Evolutionary conservation across 768 basidiomycete species (phyloP), one percentile per base, ranked within the genome.

Genomic region (Tephrocybe sp.): DNA sequence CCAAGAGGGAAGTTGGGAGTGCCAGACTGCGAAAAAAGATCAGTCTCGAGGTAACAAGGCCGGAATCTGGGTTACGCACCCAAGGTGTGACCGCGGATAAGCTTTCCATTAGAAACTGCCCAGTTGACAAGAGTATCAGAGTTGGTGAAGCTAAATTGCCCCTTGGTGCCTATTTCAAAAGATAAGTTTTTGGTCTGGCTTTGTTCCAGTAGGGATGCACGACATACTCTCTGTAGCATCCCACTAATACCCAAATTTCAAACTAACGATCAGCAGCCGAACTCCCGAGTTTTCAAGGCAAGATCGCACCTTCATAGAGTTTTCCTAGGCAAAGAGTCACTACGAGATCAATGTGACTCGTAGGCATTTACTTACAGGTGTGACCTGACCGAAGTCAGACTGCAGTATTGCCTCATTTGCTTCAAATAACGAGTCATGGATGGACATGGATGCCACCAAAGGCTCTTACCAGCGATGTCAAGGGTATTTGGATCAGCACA

Each of bases 1-100:
- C 73, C 74, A 77, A 6, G 58, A 51, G 4, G 76, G 77, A 41
- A 77, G 69, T 52, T 78, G 78, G 38, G 65, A 67, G 51, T 62
- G 64, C 68, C 66, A 68, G n/a, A 67, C 66, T 68, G 34, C 20
- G 5, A 39, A 17, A 4, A n/a, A 15, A 43, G 11, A 30, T n/a
- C 12, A 37, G 2, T 12, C 23, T 15, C 14, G n/a, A 37, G 14
- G 24, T 26, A 21, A 15, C 34, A 36, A n/a, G 34, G 34, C 6
- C 15, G 24, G 8, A 20, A 14, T 36, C 15, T 5, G 34, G 11
- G 7, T n/a, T 36, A 36, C 15, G 6, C 34, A 72, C 71, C 69
- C 15, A 74, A 61, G 3, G 69, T 73, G 57, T 73, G 73, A 14
- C 73, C 75, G 56, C 73, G 72, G 47, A 76, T 69, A 51, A 71